Evolutionary conservation across 495 filamentous ascomycete genomes (phyloP).

Genomic region (Aspergillus biplanus): DNA sequence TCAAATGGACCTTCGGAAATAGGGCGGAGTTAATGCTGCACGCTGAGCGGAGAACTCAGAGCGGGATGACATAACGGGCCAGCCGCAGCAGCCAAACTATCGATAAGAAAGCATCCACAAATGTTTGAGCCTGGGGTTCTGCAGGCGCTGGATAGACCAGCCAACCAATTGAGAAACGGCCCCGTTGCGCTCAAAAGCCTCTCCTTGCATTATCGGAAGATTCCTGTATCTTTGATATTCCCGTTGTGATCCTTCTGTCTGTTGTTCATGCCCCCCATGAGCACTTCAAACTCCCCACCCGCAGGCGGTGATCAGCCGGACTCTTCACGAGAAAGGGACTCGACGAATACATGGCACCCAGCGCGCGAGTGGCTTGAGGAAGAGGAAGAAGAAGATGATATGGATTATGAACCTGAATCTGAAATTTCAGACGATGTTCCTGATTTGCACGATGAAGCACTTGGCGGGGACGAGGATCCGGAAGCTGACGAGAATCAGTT

Average conservation of each 20-base stretch:
- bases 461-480: conserved; percentile 28
- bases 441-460: conserved; percentile 43
- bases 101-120: conserved; percentile 1
- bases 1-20: no score
- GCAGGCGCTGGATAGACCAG: not conserved
- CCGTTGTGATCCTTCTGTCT: conserved; percentile 5
- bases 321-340: conserved; percentile 10
- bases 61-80: no score
- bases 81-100: not conserved
- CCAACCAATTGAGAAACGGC: conserved; percentile 20
- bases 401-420: conserved; percentile 46
- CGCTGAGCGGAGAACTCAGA: no score
- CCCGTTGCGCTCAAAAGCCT: conserved; percentile 2
- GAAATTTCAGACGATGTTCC: conserved; percentile 38
- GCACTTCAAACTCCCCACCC: conserved; percentile 20
- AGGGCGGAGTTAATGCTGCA: no score
- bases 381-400: conserved; percentile 54
- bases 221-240: conserved; percentile 17
- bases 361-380: conserved; percentile 50
- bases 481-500: conserved; percentile 31
- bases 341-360: conserved; percentile 36
- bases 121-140: not conserved
- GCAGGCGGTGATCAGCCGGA: conserved; percentile 22
- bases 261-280: conserved; percentile 25
- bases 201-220: conserved; percentile 10